Evolutionary conservation across 768 basidiomycete species (phyloP).

Genomic region (Boletus rubropictus): DNA sequence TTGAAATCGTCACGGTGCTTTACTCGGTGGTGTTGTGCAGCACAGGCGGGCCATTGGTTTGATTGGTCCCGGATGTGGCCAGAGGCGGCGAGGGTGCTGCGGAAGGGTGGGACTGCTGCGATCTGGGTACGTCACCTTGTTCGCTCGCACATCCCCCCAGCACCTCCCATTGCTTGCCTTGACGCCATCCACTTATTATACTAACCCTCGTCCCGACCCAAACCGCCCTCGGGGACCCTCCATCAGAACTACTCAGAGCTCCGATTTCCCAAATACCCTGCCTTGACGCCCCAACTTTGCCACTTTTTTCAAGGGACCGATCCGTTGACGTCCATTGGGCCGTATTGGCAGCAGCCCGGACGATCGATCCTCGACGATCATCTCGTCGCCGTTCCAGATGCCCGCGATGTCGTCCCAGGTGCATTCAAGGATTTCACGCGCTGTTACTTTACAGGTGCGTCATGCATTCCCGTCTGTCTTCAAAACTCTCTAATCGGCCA

Average conservation of each 20-base stretch:
- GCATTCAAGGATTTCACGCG: constrained; percentile 42
- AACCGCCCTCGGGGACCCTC: background rate
- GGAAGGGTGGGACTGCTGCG: constrained; percentile 57
- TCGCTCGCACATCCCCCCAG: background rate
- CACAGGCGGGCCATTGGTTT: constrained; percentile 84
- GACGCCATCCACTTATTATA: background rate
- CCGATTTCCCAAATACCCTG: constrained; percentile 55
- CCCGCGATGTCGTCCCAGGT: constrained; percentile 30
- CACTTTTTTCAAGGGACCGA: constrained; percentile 59
- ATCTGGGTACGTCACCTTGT: constrained; percentile 53
- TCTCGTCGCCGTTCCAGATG: constrained; percentile 62
- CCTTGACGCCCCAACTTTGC: constrained; percentile 52
- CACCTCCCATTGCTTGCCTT: too few relatives aligned
- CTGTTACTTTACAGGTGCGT: constrained; percentile 54
- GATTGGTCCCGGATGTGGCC: constrained; percentile 68
- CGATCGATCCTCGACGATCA: constrained; percentile 68
- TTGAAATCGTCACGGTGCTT: background rate
- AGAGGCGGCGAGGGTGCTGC: constrained; percentile 55
- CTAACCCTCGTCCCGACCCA: background rate
- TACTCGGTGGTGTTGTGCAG: constrained; percentile 30
- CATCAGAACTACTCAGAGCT: constrained; percentile 65
- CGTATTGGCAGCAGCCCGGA: constrained; percentile 78
- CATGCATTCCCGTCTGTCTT: background rate
- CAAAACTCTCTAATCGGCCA: too few relatives aligned
- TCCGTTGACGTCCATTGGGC: constrained; percentile 50